Evolutionary conservation across 23 red algal genomes (phyloP), one percentile per base, ranked within the genome.

Genomic region (Agarophyton chilense): DNA sequence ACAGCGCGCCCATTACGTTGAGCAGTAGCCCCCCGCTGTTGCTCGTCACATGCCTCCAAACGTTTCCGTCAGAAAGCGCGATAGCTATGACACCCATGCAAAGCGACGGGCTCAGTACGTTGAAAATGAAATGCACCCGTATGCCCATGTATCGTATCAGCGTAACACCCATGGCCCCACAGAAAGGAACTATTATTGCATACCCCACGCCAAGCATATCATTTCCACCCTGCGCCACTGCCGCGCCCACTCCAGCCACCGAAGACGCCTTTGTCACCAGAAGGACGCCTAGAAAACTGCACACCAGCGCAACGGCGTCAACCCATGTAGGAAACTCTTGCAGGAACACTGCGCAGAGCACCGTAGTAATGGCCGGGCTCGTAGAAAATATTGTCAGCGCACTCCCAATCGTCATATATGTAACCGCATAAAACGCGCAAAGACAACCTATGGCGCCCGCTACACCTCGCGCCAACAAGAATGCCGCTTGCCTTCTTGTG

Each of bases 41-140:
- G 36, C 11, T n/a, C 0, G 35, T 6, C 42, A 86, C 1, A 10
- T 51, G 40, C 5, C 9, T 10, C 41, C 17, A 26, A 41, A 26
- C 68, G 33, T 41, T 8, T 21, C 9, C 24, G 5, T n/a, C 21
- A 10, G 21, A 24, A 29, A 74, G 45, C 7, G 24, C 2, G 1
- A 43, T 3, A 1, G 68, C 21, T 2, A 74, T 3, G 4, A 74
- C 5, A 1, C 19, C 17, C 21, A 74, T 47, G n/a, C 68, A 24
- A 2, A 74, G 40, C 21, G 19, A 21, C 21, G 24, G 40, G 2
- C 33, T 24, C 9, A 74, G 22, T 4, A 86, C 82, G 43, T 55
- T 63, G 16, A 52, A 16, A 32, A 86, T 86, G 39, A 72, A 86
- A 73, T 86, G 82, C 26, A 86, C 67, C 26, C 31, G 52, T 31